Base-by-base conservation (phyloP, 1,284 basidiomycete genomes). In the Boletus semigastroideus region DNA sequence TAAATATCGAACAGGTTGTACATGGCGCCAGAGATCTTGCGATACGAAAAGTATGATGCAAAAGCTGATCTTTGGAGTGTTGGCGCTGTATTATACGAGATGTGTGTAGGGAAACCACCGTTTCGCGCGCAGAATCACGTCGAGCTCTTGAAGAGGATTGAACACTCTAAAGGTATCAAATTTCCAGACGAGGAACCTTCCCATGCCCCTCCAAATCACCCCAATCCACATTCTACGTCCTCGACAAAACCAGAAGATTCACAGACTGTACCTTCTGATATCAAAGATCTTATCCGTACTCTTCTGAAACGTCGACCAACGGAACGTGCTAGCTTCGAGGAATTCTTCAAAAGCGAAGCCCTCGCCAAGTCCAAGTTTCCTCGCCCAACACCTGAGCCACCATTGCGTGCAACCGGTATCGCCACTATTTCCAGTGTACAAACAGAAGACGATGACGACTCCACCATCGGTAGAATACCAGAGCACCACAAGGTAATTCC, bases 21-120 rank as follows among this genome's bases (percentile, higher is more conserved):
- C 74, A 99, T 99, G 96, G 96, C 97, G 0, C 96, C 96, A 0
- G 96, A 99, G 72, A 99, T 99, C 58, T 75, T 99, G 17, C 84
- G 92, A 19, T 98, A 98, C 69, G 91, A 99, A 73, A 97, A 96
- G 71, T 98, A 99, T 71, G 94, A 98, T 68, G 94, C 94, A 22
- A 98, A 95, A 68, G 96, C 93, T 1, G 96, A 99, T 67, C 78
- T 99, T 1, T 99, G 96, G 96, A 96, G 93, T 7, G 93, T 98
- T 30, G 97, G 96, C 8, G 94, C 97, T 1, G 96, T 99, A 4
- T 75, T 98, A 1, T 99, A 88, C 71, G 97, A 99, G 72, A 98
- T 97, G 89, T 79, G 86, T 17, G 89, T 94, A 20, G 96, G 95
- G 4, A 87, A 86, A 59, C 91, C 97, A 3, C 96, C 97, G 0